Evolutionary conservation across 768 basidiomycete species (phyloP).

Genomic region (Punctularia strigosozonata): DNA sequence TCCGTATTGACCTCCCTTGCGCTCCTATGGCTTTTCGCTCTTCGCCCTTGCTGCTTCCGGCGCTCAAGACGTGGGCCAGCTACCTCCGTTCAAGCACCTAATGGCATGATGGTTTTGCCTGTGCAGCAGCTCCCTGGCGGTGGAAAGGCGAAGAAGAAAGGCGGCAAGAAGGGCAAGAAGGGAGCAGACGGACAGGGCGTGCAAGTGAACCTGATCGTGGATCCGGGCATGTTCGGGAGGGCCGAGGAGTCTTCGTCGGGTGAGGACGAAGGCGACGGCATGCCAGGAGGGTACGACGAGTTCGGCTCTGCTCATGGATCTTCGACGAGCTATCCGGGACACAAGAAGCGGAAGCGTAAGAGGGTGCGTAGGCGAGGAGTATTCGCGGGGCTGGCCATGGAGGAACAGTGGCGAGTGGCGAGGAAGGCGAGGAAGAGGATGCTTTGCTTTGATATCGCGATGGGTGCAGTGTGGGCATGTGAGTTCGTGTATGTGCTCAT

Average conservation of each 20-base stretch:
- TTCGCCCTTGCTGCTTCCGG: conserved; percentile 53
- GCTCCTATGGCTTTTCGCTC: conserved; percentile 41
- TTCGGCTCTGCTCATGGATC: conserved; percentile 23
- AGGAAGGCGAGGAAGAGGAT: conserved; percentile 41
- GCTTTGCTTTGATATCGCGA: conserved; percentile 34
- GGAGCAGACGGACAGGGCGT: conserved; percentile 30
- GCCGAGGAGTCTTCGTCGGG: no score
- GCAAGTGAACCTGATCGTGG: conserved; percentile 66
- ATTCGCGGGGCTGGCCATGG: conserved; percentile 50
- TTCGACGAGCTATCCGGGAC: conserved; percentile 18
- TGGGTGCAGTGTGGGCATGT: conserved; percentile 41
- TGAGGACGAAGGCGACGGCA: conserved; percentile 24
- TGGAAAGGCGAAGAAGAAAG: conserved; percentile 25
- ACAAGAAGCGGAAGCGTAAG: conserved; percentile 23
- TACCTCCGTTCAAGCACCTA: conserved; percentile 11
- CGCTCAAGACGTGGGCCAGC: no score
- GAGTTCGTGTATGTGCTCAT: conserved; percentile 49
- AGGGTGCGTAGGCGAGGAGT: conserved; percentile 39
- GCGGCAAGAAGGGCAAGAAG: conserved; percentile 6
- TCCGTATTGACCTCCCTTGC: conserved; percentile 40
- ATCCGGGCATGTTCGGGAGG: conserved; percentile 43
- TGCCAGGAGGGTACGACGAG: conserved; percentile 23
- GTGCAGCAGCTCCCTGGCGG: conserved; percentile 36
- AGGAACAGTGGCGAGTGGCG: conserved; percentile 49
- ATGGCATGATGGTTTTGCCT: conserved; percentile 52